Conservation (phyloP, 352 stramenopile genomes). For the Thraustochytrium sp. region DNA sequence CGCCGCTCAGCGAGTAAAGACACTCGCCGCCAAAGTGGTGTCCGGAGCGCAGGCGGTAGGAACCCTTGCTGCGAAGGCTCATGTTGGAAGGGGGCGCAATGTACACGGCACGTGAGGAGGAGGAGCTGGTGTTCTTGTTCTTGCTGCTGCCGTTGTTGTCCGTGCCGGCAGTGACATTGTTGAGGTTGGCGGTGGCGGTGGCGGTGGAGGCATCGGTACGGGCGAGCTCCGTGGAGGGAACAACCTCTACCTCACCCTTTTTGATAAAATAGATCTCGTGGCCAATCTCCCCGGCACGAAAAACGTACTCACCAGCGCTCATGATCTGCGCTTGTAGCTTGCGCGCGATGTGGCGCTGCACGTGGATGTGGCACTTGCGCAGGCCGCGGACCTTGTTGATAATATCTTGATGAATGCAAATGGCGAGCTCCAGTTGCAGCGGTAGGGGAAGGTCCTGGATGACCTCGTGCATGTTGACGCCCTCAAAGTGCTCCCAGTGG, state of each 20-base stretch:
- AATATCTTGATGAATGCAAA: conserved; percentile 40
- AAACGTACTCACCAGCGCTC: conserved; percentile 35
- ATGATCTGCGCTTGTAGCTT: conserved; percentile 32
- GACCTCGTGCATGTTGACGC: conserved; percentile 29
- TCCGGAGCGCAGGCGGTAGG: not conserved
- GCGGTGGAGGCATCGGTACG: too few species aligned
- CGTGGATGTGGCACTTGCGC: conserved; percentile 41
- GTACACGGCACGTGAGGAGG: too few species aligned
- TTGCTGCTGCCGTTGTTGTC: too few species aligned
- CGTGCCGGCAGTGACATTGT: too few species aligned
- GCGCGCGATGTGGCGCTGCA: conserved; percentile 42
- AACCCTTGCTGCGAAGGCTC: not conserved
- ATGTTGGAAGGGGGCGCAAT: not conserved
- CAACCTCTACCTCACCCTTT: conserved; percentile 20
- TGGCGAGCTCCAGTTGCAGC: conserved; percentile 40
- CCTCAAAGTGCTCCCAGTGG: conserved; percentile 52
- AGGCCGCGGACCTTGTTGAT: conserved; percentile 40
- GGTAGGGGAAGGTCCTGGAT: conserved; percentile 30
- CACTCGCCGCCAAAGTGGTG: conserved; percentile 45
- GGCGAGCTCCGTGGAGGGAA: too few species aligned
- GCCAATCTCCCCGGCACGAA: conserved; percentile 29
- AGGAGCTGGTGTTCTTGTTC: too few species aligned
- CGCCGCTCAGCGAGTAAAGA: conserved; percentile 33
- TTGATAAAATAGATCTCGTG: conserved; percentile 44
- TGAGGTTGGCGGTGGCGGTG: too few species aligned